Conservation (phyloP, 2,329 filamentous ascomycete genomes). For the Scytalidium lignicola region DNA sequence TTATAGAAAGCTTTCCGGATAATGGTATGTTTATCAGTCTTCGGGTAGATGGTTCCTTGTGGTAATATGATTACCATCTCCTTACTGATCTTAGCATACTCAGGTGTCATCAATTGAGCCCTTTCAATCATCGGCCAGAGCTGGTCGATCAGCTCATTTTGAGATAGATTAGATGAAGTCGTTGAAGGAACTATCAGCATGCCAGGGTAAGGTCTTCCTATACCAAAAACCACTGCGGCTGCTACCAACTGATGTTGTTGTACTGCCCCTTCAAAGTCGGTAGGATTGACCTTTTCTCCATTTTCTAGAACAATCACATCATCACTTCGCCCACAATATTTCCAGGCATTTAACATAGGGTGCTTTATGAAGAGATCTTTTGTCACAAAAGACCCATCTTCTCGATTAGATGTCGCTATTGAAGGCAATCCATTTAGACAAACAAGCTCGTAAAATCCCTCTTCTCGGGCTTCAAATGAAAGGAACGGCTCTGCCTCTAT, state of each 20-base stretch:
- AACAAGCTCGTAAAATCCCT: conserved; percentile 20
- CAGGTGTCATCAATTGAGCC: conserved; percentile 43
- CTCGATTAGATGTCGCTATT: conserved; percentile 33
- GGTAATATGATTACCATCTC: conserved; percentile 48
- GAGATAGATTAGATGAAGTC: conserved; percentile 33
- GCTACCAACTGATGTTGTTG: conserved; percentile 45
- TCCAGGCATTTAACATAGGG: conserved; percentile 36
- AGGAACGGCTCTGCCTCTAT: conserved; percentile 7
- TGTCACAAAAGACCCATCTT: conserved; percentile 36
- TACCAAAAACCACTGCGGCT: conserved; percentile 53
- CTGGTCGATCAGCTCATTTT: conserved; percentile 38
- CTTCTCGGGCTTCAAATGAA: conserved; percentile 20
- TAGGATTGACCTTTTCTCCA: conserved; percentile 41
- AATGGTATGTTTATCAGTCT: conserved; percentile 48
- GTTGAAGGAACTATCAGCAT: conserved; percentile 47
- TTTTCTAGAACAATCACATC: conserved; percentile 40
- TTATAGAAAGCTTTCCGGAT: conserved; percentile 45
- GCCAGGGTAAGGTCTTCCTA: conserved; percentile 45
- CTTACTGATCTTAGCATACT: conserved; percentile 45
- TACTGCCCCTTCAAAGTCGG: conserved; percentile 45
- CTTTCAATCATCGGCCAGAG: conserved; percentile 46
- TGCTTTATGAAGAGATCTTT: conserved; percentile 38
- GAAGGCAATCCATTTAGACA: conserved; percentile 34
- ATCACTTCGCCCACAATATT: conserved; percentile 38
- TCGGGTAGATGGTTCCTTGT: conserved; percentile 33